Percentiles rank a stretch among this genome's conserved stretches.
Evolutionary conservation across 441 rosid species (phyloP).

Genomic region (Arabidopsis hybrid): DNA sequence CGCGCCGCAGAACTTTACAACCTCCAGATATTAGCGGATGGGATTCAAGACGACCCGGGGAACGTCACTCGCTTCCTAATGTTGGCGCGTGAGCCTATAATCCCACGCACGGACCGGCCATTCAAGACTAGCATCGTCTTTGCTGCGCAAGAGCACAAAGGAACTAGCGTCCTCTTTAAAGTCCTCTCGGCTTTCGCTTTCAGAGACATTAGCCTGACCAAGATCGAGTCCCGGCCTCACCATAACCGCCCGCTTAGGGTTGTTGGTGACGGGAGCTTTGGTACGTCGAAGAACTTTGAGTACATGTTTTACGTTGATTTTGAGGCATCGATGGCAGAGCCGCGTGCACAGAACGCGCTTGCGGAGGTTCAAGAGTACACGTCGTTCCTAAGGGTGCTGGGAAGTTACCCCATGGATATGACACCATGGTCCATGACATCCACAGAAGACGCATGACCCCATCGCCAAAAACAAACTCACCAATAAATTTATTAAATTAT

Average conservation of each 20-base stretch:
- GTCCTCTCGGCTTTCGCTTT: slow-evolving; percentile 41
- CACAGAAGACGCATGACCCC: slow-evolving; percentile 40
- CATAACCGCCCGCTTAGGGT: slow-evolving; percentile 42
- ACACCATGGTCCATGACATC: slow-evolving; percentile 45
- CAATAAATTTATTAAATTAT: slow-evolving; percentile 25
- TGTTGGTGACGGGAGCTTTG: slow-evolving; percentile 39
- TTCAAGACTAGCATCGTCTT: slow-evolving; percentile 43
- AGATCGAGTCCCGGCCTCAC: slow-evolving; percentile 44
- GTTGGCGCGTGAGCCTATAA: slow-evolving; percentile 43
- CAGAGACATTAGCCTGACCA: slow-evolving; percentile 34
- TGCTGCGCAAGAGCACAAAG: slow-evolving; percentile 40
- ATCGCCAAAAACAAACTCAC: slow-evolving; percentile 7
- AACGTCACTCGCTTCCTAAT: slow-evolving; percentile 41
- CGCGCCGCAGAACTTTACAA: slow-evolving; percentile 34
- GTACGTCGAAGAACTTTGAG: slow-evolving; percentile 34
- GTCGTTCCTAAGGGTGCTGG: slow-evolving; percentile 38
- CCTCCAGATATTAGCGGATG: slow-evolving; percentile 34
- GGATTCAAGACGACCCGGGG: slow-evolving; percentile 34
- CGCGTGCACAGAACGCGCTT: slow-evolving; percentile 45
- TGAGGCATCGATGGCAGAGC: slow-evolving; percentile 40
- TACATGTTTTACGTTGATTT: slow-evolving; percentile 38
- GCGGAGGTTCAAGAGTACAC: slow-evolving; percentile 45
- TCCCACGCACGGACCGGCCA: slow-evolving; percentile 41
- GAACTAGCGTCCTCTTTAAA: slow-evolving; percentile 39
- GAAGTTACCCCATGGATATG: slow-evolving; percentile 46